Base-by-base conservation (phyloP, 202 grass and related monocot species). In the Setaria italica region DNA sequence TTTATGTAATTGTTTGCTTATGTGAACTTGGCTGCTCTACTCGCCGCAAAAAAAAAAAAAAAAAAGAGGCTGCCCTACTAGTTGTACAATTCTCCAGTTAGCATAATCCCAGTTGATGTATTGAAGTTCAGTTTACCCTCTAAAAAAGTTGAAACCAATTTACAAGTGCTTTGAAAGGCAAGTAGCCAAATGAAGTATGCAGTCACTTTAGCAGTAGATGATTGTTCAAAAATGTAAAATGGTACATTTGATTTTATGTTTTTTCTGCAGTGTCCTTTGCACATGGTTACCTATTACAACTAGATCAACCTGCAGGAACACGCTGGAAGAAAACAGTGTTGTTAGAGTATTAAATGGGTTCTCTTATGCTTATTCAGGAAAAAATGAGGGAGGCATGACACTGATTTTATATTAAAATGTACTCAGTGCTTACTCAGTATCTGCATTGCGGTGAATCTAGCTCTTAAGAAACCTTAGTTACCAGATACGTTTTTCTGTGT, bases 101-200 rank as follows among this genome's bases (percentile, higher is more conserved):
- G 12, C 48, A 78, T 13, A 59, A 34, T 37, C 39, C n/a, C 13
- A n/a, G 7, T 41, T 82, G 16, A 7, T 76, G 6, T 46, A 78
- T 15, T 72, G 35, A 53, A 47, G 47, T 82, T 58, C 50, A 46
- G 13, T 81, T 64, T 57, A 25, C 37, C 50, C 68, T 12, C 0
- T 11, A 67, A 41, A 54, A 32, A 56, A 70, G 49, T 49, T 51
- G 49, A 67, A 34, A 76, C 21, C 25, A 57, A 55, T n/a, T 56
- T 58, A 15, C 39, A 67, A 54, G 35, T 67, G 16, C 17, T 67
- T 74, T 54, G 7, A 29, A 81, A 81, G 50, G 33, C 29, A 77
- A 82, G 2, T 77, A 59, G 29, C 33, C 16, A 74, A 68, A 25
- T 68, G 72, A 12, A 59, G 62, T 35, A 77, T 47, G 50, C 35